Percentiles rank a stretch among this genome's conserved stretches.
These are phyloP conservation scores for Leishmania martiniquensis DNA, from an alignment of 208 protist genomes.

Conservation along the genomic window DNA sequence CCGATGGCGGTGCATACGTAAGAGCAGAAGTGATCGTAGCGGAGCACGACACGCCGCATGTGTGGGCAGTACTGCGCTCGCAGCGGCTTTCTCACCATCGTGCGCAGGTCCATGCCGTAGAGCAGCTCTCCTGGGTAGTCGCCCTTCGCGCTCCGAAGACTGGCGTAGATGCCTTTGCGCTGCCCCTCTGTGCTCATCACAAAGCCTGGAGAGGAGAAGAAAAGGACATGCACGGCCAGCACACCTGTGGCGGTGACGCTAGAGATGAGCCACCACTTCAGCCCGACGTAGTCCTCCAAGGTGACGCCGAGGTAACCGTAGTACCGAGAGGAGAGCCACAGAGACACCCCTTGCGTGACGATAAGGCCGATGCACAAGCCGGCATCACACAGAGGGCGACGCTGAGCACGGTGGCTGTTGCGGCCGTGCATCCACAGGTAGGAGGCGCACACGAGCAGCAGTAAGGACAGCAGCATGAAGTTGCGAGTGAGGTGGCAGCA, in stretches of 20 bases:
- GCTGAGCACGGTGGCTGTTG: slow-evolving; percentile 10
- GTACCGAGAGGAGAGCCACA: slow-evolving; percentile 21
- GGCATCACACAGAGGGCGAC: slow-evolving; percentile 30
- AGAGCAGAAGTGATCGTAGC: slow-evolving; percentile 82
- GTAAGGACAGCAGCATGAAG: slow-evolving; percentile 23
- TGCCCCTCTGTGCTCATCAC: slow-evolving; percentile 44
- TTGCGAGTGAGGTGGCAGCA: slow-evolving; percentile 25
- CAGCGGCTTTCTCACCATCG: slow-evolving; percentile 81
- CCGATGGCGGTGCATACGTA: slow-evolving; percentile 74
- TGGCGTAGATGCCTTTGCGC: slow-evolving; percentile 69
- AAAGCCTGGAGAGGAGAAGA: slow-evolving; percentile 32
- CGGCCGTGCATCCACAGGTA: slow-evolving; percentile 27
- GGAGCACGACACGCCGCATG: slow-evolving; percentile 55
- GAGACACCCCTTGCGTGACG: slow-evolving; percentile 19
- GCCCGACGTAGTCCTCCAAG: slow-evolving; percentile 14
- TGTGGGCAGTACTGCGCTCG: slow-evolving; percentile 78
- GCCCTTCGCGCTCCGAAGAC: slow-evolving; percentile 58
- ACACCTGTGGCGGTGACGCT: slow-evolving; percentile 20
- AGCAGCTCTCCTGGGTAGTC: slow-evolving; percentile 40
- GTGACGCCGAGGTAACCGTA: slow-evolving; percentile 28
- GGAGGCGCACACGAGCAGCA: slow-evolving; percentile 23
- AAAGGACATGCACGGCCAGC: slow-evolving; percentile 23
- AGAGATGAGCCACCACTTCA: slow-evolving; percentile 38
- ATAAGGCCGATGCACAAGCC: slow-evolving; percentile 32
- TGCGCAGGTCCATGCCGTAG: slow-evolving; percentile 47